Conservation (phyloP, 345 rosid species). For the Passiflora organensis region DNA sequence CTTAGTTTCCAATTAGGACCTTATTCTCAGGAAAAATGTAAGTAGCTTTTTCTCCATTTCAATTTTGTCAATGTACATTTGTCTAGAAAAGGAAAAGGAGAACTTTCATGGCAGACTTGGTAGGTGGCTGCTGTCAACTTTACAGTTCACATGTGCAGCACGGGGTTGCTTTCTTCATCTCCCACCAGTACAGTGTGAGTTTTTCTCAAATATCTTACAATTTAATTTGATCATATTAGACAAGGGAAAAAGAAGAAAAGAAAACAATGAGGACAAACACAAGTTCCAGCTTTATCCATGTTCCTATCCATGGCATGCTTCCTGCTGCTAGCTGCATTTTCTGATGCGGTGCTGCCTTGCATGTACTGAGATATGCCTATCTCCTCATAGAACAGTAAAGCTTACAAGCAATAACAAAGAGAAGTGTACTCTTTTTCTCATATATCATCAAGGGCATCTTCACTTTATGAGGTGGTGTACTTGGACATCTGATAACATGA, state of each 20-base stretch:
- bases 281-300: slow-evolving; percentile 17
- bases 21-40: neutral
- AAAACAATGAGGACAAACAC: slow-evolving; percentile 15
- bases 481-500: no score
- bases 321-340: slow-evolving; percentile 14
- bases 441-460: no score
- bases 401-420: neutral
- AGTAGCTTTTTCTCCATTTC: slow-evolving; percentile 12
- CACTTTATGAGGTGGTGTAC: no score
- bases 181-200: neutral
- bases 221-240: neutral
- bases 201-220: neutral
- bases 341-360: neutral
- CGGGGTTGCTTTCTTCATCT: neutral
- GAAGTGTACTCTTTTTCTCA: neutral
- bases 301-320: slow-evolving; percentile 10
- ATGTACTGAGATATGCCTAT: no score
- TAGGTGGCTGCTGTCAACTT: no score
- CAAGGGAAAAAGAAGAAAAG: slow-evolving; percentile 3
- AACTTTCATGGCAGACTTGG: neutral
- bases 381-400: neutral
- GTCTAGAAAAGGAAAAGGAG: neutral
- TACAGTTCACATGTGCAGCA: no score
- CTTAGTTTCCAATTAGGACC: neutral
- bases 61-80: slow-evolving; percentile 7